These are phyloP conservation scores for Tetracentron sinense DNA, from an alignment of 164 flowering plant genomes.

Conservation along the genomic window DNA sequence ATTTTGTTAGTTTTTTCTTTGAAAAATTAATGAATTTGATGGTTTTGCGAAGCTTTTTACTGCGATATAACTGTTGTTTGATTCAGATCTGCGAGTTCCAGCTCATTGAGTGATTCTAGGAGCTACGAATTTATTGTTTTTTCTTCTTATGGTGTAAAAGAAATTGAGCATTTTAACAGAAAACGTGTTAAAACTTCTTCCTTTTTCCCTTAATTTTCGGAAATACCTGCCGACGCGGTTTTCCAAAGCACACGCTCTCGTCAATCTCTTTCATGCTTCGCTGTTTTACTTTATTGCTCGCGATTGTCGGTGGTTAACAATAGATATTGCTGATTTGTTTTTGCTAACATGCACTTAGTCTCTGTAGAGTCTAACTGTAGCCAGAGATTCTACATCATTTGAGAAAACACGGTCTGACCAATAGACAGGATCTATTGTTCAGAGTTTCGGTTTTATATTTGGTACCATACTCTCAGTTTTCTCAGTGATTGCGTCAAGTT, in stretches of 20 bases:
- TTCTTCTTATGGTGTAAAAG: neutral
- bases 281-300: neutral
- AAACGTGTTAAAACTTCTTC: neutral
- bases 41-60: neutral
- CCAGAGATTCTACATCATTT: neutral
- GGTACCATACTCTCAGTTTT: too few relatives aligned
- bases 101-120: neutral
- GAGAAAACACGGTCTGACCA: neutral
- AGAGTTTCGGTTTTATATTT: neutral
- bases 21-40: neutral
- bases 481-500: too few relatives aligned
- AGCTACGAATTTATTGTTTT: neutral
- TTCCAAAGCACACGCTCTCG: neutral
- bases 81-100: neutral
- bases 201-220: neutral
- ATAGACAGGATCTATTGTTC: neutral
- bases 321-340: neutral
- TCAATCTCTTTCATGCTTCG: neutral
- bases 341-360: neutral
- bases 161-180: too few relatives aligned
- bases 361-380: neutral
- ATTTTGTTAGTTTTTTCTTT: neutral
- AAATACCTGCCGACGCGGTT: neutral
- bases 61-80: neutral
- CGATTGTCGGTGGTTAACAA: conserved; percentile 5